Base-by-base conservation (phyloP, 192 early-diverging fungal genomes). In the Glomus cerebriforme region DNA sequence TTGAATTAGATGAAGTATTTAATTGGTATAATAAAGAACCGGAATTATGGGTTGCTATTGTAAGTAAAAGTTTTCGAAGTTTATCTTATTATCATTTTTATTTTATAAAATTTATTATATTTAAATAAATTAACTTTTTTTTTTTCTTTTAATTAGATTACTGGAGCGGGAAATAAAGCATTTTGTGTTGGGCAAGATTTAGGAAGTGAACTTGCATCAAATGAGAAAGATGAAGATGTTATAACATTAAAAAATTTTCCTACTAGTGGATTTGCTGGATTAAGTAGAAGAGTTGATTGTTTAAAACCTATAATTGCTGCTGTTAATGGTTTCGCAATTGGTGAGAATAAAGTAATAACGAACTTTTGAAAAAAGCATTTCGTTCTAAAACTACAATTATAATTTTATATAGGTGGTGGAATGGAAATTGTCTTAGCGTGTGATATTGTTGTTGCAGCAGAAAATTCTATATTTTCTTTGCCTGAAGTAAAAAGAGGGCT, bases 221-320 rank as follows among this genome's bases (percentile, higher is more conserved):
- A 71, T 19, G 29, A 72, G 15, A 37, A 68, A 0, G 54, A 60
- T 15, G 66, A 62, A 12, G 34, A 64, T 32, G 15, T 69, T 7
- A 49, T 45, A 4, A 34, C 22, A 6, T 35, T 59, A 7, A 32
- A 54, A 22, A 47, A 62, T 26, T 64, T 79, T 47, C 73, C 74
- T 34, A 24, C 39, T 3, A 74, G 74, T 19, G 85, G 85, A 9
- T 86, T 86, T 58, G 85, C 70, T 43, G 85, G 85, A 17, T 24
- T 86, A 17, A 86, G 81, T 43, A 73, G 80, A 22, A 71, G 85
- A 8, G 79, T 79, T 39, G 43, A 77, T 37, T 70, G 60, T 9
- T 79, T 75, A 17, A 86, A 86, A 59, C 85, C 85, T n/a, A 43
- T 86, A 19, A 85, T 86, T 79, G 84, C 84, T 67, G 85, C 85